Evolutionary conservation across 192 early-diverging fungal species (phyloP).

Genomic region (Tieghemiomyces parasiticus): DNA sequence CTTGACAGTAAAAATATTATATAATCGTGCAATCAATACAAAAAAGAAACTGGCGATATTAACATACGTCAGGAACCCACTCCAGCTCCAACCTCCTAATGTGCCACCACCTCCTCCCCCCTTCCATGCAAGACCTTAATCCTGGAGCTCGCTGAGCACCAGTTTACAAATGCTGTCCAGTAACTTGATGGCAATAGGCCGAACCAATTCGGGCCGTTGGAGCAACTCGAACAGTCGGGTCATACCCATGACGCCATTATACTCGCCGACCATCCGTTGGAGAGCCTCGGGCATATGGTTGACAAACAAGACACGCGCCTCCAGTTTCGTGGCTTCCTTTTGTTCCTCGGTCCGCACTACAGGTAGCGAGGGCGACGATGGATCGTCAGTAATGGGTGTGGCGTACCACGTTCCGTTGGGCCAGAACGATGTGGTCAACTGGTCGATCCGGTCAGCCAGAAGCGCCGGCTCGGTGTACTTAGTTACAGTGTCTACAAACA

Average conservation of each 20-base stretch:
- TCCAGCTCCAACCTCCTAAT: too few species aligned
- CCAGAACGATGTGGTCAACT: constrained; percentile 3
- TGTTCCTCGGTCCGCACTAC: constrained; percentile 1
- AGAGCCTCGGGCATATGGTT: constrained; percentile 6
- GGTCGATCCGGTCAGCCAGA: neutral
- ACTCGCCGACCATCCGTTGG: constrained; percentile 12
- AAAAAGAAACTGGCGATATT: too few species aligned
- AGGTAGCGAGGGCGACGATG: too few species aligned
- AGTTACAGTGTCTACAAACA: constrained; percentile 6
- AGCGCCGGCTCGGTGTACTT: neutral
- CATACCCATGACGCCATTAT: constrained; percentile 12
- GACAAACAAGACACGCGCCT: constrained; percentile 10
- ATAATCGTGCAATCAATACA: too few species aligned
- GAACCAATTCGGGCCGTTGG: constrained; percentile 5
- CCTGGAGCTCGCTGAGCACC: neutral
- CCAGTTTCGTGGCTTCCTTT: constrained; percentile 4
- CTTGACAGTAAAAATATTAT: too few species aligned
- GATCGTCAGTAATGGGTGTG: neutral
- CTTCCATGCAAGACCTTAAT: too few species aligned
- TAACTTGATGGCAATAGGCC: constrained; percentile 10
- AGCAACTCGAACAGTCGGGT: constrained; percentile 9
- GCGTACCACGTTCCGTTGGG: constrained; percentile 10
- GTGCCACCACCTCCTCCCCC: too few species aligned
- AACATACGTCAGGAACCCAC: too few species aligned
- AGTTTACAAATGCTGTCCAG: constrained; percentile 1